Conservation (phyloP, 1,284 basidiomycete genomes). For the Microbotryum intermedium region DNA sequence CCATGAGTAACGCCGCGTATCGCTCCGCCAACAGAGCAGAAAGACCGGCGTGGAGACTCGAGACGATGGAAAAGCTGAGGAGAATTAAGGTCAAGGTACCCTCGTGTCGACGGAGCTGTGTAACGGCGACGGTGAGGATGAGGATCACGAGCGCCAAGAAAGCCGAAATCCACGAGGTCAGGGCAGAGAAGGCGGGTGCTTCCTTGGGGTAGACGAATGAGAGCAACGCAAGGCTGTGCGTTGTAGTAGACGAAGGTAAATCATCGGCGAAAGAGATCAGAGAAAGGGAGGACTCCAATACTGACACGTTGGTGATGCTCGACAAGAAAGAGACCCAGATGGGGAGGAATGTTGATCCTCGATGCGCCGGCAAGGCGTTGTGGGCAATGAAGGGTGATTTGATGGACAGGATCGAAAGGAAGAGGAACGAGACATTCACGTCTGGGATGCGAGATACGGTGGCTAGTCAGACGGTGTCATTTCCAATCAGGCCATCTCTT, state of each 20-base stretch:
- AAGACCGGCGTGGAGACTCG: constrained; percentile 16
- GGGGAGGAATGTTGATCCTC: constrained; percentile 20
- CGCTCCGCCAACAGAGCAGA: constrained; percentile 15
- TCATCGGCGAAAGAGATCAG: background rate
- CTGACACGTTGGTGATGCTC: constrained; percentile 16
- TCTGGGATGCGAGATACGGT: background rate
- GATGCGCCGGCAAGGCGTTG: constrained; percentile 22
- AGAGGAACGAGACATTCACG: constrained; percentile 23
- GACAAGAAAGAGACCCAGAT: constrained; percentile 23
- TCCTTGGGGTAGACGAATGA: constrained; percentile 24
- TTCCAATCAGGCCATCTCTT: no score
- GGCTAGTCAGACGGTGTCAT: background rate
- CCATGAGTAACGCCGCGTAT: constrained; percentile 22
- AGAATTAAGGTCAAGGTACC: constrained; percentile 19
- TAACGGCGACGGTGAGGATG: constrained; percentile 23
- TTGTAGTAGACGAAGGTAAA: background rate
- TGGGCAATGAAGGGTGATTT: constrained; percentile 12
- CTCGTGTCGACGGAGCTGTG: constrained; percentile 25
- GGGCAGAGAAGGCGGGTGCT: constrained; percentile 12
- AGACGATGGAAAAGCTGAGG: constrained; percentile 18
- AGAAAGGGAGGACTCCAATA: background rate
- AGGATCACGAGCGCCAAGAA: constrained; percentile 12
- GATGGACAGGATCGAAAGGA: constrained; percentile 14
- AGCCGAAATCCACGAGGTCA: constrained; percentile 12
- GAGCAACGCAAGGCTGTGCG: constrained; percentile 14